Evolutionary conservation across 768 basidiomycete genomes (phyloP).

Genomic region (Pisolithus tinctorius): DNA sequence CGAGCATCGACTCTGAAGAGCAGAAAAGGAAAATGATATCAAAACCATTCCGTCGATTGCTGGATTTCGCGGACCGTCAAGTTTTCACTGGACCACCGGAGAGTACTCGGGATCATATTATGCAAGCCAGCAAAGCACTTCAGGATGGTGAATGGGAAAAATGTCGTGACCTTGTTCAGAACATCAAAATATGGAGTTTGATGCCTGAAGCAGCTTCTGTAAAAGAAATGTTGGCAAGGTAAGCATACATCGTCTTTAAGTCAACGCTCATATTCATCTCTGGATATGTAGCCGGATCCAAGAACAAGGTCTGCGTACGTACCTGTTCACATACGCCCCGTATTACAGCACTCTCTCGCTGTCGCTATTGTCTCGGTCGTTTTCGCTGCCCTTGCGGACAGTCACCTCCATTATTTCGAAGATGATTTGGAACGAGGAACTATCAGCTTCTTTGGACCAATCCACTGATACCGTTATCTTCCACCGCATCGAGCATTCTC

Average conservation of each 20-base stretch:
- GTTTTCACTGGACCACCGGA: constrained; percentile 98
- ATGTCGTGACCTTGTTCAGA: constrained; percentile 86
- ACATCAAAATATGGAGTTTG: constrained; percentile 96
- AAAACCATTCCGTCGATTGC: constrained; percentile 91
- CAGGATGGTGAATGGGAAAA: constrained; percentile 97
- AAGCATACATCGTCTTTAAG: constrained; percentile 21
- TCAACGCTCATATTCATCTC: background rate
- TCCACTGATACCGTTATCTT: constrained; percentile 87
- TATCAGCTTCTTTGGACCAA: constrained; percentile 89
- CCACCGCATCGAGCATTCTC: constrained; percentile 84
- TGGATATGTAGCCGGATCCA: constrained; percentile 76
- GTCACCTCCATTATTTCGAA: constrained; percentile 85
- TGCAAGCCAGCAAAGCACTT: constrained; percentile 96
- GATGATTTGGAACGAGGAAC: constrained; percentile 98
- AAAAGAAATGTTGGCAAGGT: constrained; percentile 95
- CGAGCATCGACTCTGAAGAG: constrained; percentile 92
- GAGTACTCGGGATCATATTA: constrained; percentile 96
- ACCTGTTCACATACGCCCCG: constrained; percentile 92
- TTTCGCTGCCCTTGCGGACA: constrained; percentile 71
- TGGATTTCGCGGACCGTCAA: constrained; percentile 96
- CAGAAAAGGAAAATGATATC: constrained; percentile 88
- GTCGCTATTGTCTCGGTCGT: constrained; percentile 78
- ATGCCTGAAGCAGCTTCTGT: constrained; percentile 86
- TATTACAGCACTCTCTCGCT: constrained; percentile 91
- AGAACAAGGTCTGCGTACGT: constrained; percentile 94